Base-by-base conservation (phyloP, 805 yeast genomes). In the Pichia scutulata region DNA sequence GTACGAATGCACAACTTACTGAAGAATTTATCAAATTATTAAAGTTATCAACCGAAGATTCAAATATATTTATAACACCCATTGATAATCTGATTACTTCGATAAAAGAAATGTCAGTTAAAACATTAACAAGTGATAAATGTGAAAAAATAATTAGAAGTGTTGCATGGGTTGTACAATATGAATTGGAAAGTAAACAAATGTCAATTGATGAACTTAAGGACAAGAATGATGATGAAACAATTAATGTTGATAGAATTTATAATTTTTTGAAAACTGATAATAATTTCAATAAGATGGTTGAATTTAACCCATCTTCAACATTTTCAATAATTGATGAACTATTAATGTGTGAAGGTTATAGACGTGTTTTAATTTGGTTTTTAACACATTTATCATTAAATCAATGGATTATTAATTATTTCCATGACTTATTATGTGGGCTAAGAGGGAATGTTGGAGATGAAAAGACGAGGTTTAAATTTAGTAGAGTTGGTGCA, bases 301-400 rank as follows among this genome's bases (percentile, higher is more conserved):
- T 83, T 19, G 71, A 70, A 23, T 66, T 69, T 49, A 81, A 83
- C 59, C 78, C 79, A 6, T 68, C 72, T 12, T 66, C 81, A 3
- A 75, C 82, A 0, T 76, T 79, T 60, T 69, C 75, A 18, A 68
- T 84, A 47, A 68, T 84, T 61, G 89, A 84, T 63, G 92, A 86
- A 64, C 67, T 86, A 72, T 68, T 85, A 48, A 83, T 84, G 87
- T 77, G 81, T 47, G 68, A 70, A 50, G 89, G 89, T 0, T 76
- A 73, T 56, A 72, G 90, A 57, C 65, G 88, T 28, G 77, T 77
- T 0, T 60, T 84, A 14, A 80, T 85, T 41, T 82, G 88, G 87
- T 80, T 77, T 54, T 63, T 85, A 21, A 81, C 89, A 1, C 87
- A 81, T 61, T 63, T 80, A 57, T 77, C 80, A 47, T 63, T 82